Base-by-base conservation (phyloP, 345 rosid genomes). In the Conringia planisiliqua region DNA sequence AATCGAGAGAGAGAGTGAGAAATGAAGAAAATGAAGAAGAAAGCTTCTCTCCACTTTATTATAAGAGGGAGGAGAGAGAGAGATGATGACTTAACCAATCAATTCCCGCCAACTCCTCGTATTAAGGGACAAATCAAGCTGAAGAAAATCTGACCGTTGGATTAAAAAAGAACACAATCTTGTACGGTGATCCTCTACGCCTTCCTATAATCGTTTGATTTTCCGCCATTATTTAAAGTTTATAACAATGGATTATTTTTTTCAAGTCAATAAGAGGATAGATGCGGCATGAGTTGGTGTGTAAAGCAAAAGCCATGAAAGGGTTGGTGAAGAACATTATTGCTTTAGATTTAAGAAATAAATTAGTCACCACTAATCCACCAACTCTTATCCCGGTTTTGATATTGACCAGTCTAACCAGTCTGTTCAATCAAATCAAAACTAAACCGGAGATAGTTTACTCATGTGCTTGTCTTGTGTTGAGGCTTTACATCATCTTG, bases 401-500 rank as follows among this genome's bases (percentile, higher is more conserved):
- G 1, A 54, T 70, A 40, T 58, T 44, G 46, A 58, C 66, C 57
- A 36, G 42, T 11, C 10, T 17, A 22, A 59, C 29, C 17, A 5
- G 11, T 30, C 73, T 17, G 43, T 50, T 16, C 36, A 27, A 57
- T 7, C 50, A 11, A 70, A 61, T 78, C 16, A 47, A 68, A 55
- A 20, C 35, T 77, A 44, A 69, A 76, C 71, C 43, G 54, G 52
- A 70, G 17, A 70, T 62, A 60, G 16, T 36, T 51, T 17, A 59
- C 44, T 30, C 40, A 22, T 22, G 24, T 62, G 13, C 43, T 60
- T 5, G 30, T 61, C 2, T 16, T 29, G 56, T 64, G 42, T 24
- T 39, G 43, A 12, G 47, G 14, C 27, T 13, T 42, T 68, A 87
- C 90, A 82, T 87, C 88, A 87, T 70, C 85, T 76, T 90, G 76